Evolutionary conservation across 2,329 filamentous ascomycete genomes (phyloP).

Genomic region (Botryotinia narcissicola): DNA sequence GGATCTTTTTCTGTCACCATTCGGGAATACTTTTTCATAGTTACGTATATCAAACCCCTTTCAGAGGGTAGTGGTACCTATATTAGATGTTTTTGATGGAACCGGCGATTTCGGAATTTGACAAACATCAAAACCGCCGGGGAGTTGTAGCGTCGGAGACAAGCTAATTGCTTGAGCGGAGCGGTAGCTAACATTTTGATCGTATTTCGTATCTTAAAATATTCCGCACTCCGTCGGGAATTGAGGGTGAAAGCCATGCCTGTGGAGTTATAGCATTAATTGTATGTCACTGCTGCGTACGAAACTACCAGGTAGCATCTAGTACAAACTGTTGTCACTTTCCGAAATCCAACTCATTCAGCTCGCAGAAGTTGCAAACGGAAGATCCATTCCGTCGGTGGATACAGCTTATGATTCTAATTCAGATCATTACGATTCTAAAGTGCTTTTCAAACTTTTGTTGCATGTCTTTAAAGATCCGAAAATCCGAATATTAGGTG

Average conservation of each 20-base stretch:
- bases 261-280: background rate
- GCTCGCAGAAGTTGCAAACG: background rate
- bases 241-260: background rate
- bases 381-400: background rate
- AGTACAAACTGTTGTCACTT: background rate
- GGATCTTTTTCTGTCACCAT: background rate
- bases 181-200: background rate
- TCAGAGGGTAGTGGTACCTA: background rate
- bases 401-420: background rate
- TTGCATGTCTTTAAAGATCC: slow-evolving; percentile 1
- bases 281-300: background rate
- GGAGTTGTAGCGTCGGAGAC: no score
- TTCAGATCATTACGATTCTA: background rate
- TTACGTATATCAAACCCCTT: background rate
- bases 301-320: background rate
- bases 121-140: background rate
- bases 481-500: background rate
- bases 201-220: background rate
- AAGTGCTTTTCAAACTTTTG: background rate
- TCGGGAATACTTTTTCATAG: background rate
- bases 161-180: background rate
- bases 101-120: background rate
- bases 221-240: background rate
- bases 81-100: background rate
- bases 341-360: no score